Percentiles rank a stretch among this genome's conserved stretches.
These are phyloP conservation scores for Trypanosoma brucei DNA, from an alignment of 208 protist genomes.

Conservation along the genomic window DNA sequence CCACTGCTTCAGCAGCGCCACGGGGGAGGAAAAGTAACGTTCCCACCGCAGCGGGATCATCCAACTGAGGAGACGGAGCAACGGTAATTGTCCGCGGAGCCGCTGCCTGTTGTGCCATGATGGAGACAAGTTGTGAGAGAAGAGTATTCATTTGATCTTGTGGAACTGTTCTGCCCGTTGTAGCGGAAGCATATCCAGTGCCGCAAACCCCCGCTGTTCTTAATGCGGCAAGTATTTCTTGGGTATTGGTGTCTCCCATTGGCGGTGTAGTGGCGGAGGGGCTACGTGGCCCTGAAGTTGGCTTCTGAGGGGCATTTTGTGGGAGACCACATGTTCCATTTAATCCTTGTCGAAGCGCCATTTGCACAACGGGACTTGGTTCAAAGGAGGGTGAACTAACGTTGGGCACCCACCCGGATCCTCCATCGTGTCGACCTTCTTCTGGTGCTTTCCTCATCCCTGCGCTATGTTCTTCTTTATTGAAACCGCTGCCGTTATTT, in stretches of 20 bases:
- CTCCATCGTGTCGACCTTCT: too few relatives aligned
- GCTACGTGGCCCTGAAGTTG: too few relatives aligned
- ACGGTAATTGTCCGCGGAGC: constrained; percentile 8
- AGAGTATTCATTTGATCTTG: constrained; percentile 13
- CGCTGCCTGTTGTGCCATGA: constrained; percentile 5
- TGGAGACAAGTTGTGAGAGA: constrained; percentile 10
- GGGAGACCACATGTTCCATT: too few relatives aligned
- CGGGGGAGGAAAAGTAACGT: constrained; percentile 23
- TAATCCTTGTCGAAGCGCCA: too few relatives aligned
- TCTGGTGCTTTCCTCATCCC: neutral
- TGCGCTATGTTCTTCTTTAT: neutral
- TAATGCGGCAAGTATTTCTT: neutral
- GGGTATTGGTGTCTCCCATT: too few relatives aligned
- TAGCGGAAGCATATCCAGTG: neutral
- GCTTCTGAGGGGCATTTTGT: too few relatives aligned
- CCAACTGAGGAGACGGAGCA: constrained; percentile 13
- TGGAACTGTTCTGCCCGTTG: neutral
- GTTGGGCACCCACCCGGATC: too few relatives aligned
- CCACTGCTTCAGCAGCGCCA: constrained; percentile 13
- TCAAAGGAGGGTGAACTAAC: too few relatives aligned
- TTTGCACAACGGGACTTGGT: too few relatives aligned
- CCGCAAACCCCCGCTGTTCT: neutral
- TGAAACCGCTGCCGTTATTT: neutral
- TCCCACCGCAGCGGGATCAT: constrained; percentile 11
- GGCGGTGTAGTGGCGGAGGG: too few relatives aligned